Evolutionary conservation across 176 grass and related monocot genomes (phyloP).

Genomic region (Alloteropsis semialata): DNA sequence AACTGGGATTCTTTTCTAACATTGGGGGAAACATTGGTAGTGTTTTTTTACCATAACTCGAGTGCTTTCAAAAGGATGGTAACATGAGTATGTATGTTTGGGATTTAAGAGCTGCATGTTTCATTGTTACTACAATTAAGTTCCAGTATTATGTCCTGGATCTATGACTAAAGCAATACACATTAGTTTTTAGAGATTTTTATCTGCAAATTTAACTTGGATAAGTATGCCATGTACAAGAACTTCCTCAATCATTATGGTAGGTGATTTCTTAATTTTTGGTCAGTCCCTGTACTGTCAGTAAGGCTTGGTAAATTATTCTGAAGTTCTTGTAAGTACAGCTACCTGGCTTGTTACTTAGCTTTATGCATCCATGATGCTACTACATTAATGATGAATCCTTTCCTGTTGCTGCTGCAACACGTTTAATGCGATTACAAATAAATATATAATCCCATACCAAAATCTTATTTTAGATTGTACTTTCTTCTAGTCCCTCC

Average conservation of each 20-base stretch:
- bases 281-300: not conserved
- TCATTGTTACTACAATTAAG: constrained; percentile 11
- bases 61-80: constrained; percentile 3
- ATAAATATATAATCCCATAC: not conserved
- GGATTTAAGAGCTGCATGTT: constrained; percentile 4
- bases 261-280: not conserved
- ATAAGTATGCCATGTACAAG: constrained; percentile 1
- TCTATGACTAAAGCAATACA: not conserved
- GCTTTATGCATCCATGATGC: not conserved
- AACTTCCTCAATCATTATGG: constrained; percentile 5
- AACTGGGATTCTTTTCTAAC: not conserved
- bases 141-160: not conserved
- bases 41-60: not conserved
- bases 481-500: not conserved
- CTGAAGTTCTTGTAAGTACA: not conserved
- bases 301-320: not conserved
- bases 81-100: not conserved
- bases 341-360: not conserved
- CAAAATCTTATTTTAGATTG: constrained; percentile 18
- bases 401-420: not conserved
- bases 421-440: not conserved
- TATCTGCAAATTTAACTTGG: not conserved
- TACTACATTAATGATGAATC: not conserved
- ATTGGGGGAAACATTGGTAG: not conserved
- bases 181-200: constrained; percentile 11